Evolutionary conservation across 345 rosid genomes (phyloP), one percentile per base, ranked within the genome.

Genomic region (Rhizophora apiculata): DNA sequence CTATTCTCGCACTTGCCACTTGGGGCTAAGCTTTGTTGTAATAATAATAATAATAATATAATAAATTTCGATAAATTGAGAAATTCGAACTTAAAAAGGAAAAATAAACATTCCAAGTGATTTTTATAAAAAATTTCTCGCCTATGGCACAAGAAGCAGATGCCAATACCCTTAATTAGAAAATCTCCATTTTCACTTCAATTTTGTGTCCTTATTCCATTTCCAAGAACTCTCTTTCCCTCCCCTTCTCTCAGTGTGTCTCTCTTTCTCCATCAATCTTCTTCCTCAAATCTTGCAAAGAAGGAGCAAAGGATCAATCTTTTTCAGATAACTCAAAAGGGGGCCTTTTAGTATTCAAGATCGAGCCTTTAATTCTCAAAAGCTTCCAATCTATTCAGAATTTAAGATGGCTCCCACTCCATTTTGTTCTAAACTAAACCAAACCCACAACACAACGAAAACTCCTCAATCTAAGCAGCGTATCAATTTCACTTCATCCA

Each of bases 391-490:
- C 43, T 64, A 56, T 32, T 31, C 64, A 36, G 63, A 52, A 54
- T 60, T 20, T 36, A 30, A 53, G 70, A 89, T 93, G 98, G 96
- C 92, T 3, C 92, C 89, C n/a, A 89, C 98, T 0, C 97, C 98
- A 29, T 75, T 84, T 1, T 13, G 19, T 43, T 18, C 90, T 8
- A 82, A 83, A 76, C 62, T 76, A 11, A 83, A 76, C 54, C 91
- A 79, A 62, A 64, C 39, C 65, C 88, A 77, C 49, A 94, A 94
- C 7, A 32, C 27, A 0, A 22, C 48, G 34, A 83, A 76, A 73
- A 94, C 97, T 11, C 98, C 97, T 8, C 93, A 85, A 34, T 84
- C 90, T 0, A 93, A 87, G 64, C 92, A 91, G 20, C 86, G 93
- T 2, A 81, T 88, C 57, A 83, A 85, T 75, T 88, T 91, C 87